Evolutionary conservation across 805 yeast species (phyloP).

Genomic region (Saccharomycopsis amapae): DNA sequence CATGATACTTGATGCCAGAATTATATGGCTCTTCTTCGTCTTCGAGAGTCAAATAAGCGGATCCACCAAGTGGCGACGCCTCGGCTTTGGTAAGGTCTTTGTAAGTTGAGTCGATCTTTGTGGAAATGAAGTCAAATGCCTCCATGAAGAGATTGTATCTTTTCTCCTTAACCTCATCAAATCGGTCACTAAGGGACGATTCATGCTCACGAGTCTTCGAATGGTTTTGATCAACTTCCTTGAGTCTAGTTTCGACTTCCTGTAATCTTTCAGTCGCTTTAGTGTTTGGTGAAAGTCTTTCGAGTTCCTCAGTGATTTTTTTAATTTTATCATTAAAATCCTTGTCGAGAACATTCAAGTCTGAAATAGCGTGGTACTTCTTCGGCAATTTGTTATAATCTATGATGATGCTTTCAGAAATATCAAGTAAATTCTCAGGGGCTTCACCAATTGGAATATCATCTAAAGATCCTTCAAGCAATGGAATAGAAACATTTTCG

Average conservation of each 20-base stretch:
- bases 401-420: conserved; percentile 43
- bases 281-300: conserved; percentile 62
- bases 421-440: conserved; percentile 32
- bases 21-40: conserved; percentile 86
- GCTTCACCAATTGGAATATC: conserved; percentile 54
- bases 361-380: conserved; percentile 33
- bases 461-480: conserved; percentile 52
- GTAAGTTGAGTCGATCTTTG: conserved; percentile 66
- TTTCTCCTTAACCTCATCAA: conserved; percentile 48
- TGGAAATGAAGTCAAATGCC: conserved; percentile 73
- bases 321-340: conserved; percentile 35
- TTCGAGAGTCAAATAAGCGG: conserved; percentile 82
- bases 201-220: conserved; percentile 55
- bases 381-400: conserved; percentile 45
- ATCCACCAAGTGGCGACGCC: conserved; percentile 78
- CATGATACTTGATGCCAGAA: conserved; percentile 81
- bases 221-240: conserved; percentile 59
- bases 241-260: conserved; percentile 56
- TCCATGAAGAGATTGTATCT: conserved; percentile 59
- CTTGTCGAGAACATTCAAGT: conserved; percentile 25
- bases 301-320: conserved; percentile 30
- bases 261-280: conserved; percentile 71
- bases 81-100: conserved; percentile 66
- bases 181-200: conserved; percentile 43
- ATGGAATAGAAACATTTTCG: conserved; percentile 58